A percentile compares a stretch with the other conserved stretches of the same genome.
phyloP scores from a whole-genome alignment of 768 basidiomycete genomes.

The Asterophora parasitica region DNA sequence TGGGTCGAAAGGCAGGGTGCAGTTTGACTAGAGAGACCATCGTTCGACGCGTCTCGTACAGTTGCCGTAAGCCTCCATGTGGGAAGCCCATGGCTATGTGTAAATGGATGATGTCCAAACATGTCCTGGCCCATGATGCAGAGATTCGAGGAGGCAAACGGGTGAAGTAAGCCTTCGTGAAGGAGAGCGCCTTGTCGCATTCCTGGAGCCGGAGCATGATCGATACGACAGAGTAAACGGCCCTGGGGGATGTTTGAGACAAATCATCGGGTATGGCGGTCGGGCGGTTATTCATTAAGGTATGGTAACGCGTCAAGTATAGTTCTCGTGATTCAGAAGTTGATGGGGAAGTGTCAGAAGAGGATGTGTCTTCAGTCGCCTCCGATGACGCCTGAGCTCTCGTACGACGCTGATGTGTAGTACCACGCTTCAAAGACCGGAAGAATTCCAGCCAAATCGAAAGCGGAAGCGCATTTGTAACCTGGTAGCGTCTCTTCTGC shows the following conservation, averaged over 20 bases:
- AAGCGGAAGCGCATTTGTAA: constrained; percentile 17
- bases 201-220: constrained; percentile 41
- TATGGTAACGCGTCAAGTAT: constrained; percentile 26
- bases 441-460: constrained; percentile 39
- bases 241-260: constrained; percentile 33
- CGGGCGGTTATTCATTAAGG: constrained; percentile 40
- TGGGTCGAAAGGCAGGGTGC: constrained; percentile 50
- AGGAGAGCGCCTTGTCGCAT: constrained; percentile 32
- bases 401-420: constrained; percentile 18
- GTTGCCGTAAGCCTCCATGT: constrained; percentile 34
- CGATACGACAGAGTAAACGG: constrained; percentile 40
- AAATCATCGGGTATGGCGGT: constrained; percentile 28
- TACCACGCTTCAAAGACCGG: constrained; percentile 35
- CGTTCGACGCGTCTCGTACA: constrained; percentile 39
- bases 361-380: neutral
- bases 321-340: constrained; percentile 3
- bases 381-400: constrained; percentile 8
- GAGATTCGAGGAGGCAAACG: constrained; percentile 41
- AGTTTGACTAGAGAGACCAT: constrained; percentile 40
- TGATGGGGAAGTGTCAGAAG: neutral
- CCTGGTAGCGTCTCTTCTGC: constrained; percentile 2
- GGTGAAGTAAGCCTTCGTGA: constrained; percentile 46
- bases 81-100: constrained; percentile 34
- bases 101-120: constrained; percentile 53
- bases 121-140: constrained; percentile 27